phyloP scores from a whole-genome alignment of 306 rosid species.

The Cyamopsis tetragonoloba region DNA sequence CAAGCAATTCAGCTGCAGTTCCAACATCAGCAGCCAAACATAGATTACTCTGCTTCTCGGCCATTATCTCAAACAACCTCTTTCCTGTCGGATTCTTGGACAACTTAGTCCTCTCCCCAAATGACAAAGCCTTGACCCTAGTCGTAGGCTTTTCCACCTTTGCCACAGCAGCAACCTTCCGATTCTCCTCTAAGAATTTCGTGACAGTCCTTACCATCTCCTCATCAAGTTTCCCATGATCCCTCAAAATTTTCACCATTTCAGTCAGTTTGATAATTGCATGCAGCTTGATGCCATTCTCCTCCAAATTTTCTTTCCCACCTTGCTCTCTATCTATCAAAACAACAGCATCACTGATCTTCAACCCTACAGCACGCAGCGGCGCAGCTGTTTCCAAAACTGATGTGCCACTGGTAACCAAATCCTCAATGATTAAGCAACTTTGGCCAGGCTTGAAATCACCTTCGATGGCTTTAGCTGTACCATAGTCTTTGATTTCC shows the following conservation, averaged over 20 bases:
- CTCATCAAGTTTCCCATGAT: slow-evolving; percentile 65
- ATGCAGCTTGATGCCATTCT: slow-evolving; percentile 65
- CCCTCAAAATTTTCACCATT: slow-evolving; percentile 73
- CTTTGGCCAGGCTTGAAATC: slow-evolving; percentile 44
- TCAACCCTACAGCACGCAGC: slow-evolving; percentile 63
- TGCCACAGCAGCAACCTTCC: slow-evolving; percentile 52
- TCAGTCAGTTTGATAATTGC: slow-evolving; percentile 61
- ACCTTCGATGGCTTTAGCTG: slow-evolving; percentile 83
- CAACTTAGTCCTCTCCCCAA: slow-evolving; percentile 68
- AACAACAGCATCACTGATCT: slow-evolving; percentile 73
- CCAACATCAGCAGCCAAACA: slow-evolving; percentile 88
- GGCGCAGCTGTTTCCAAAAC: slow-evolving; percentile 81
- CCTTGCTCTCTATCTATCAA: slow-evolving; percentile 90
- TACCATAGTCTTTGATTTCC: slow-evolving; percentile 90
- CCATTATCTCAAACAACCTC: slow-evolving; percentile 76
- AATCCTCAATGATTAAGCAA: slow-evolving; percentile 78
- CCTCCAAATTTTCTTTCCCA: slow-evolving; percentile 78
- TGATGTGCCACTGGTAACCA: slow-evolving; percentile 85
- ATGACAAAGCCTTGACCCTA: slow-evolving; percentile 44
- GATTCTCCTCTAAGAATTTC: slow-evolving; percentile 72
- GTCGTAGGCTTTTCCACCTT: slow-evolving; percentile 38
- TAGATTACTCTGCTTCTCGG: slow-evolving; percentile 71
- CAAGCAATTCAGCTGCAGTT: slow-evolving; percentile 74
- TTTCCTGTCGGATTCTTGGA: slow-evolving; percentile 81
- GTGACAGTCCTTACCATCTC: slow-evolving; percentile 56